Base-by-base conservation (phyloP, 176 grass and related monocot species). In the Rhynchospora tenuis region DNA sequence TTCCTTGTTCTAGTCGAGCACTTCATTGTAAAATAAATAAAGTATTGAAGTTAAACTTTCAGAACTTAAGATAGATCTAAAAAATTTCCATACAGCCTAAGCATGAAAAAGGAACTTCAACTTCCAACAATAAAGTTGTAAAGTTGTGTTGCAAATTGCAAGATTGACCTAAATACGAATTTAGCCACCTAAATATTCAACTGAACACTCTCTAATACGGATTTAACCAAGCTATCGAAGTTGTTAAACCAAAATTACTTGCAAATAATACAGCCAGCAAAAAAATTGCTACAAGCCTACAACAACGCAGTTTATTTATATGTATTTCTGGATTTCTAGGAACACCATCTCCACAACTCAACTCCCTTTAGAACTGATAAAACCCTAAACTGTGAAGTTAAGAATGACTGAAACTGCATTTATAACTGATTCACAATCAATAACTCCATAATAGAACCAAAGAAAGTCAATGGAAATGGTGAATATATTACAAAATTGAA, bases 1-100 rank as follows among this genome's bases (percentile, higher is more conserved):
- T 95, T 86, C 96, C 96, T 89, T 99, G 96, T 79, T 95, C 96
- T 84, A 95, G 83, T 60, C 66, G 91, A 81, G 95, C 93, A 73
- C 96, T 99, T 87, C 29, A 88, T 67, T 31, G 33, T 5, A 64
- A 14, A 64, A 64, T 16, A 56, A 38, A 22, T 80, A 20, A 81
- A 81, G 26, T 0, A 7, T 38, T 64, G 46, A 67, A 42, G 26
- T 43, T 19, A 43, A 69, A 43, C 6, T 9, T 16, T 69, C 29
- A 43, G 19, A 69, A 44, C 65, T 69, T 69, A 19, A 5, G 9
- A 69, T 31, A 44, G 28, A 13, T 38, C 2, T 43, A 68, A 42
- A 68, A 42, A n/a, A 42, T 61, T 2, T 8, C n/a, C 59, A 24
- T 9, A n/a, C 20, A 26, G 20, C 19, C 20, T 61, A 9, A 3